A percentile compares a stretch with the other conserved stretches of the same genome.
These are phyloP conservation scores for Polychaeton citri DNA, from an alignment of 2,329 filamentous ascomycete species.

Conservation along the genomic window DNA sequence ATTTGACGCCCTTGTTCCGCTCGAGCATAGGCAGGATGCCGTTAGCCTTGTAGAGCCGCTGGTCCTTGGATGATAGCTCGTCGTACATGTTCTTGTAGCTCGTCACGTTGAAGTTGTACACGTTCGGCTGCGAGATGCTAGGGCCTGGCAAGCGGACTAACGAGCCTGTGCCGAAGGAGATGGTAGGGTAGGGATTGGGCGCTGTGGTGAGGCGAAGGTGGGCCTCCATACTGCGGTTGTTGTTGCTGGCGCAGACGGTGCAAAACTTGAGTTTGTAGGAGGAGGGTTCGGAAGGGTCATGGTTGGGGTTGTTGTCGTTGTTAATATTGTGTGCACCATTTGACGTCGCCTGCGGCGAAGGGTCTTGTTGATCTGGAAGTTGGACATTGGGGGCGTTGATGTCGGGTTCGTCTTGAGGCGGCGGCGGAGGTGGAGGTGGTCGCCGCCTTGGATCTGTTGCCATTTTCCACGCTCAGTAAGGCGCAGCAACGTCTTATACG, in stretches of 20 bases:
- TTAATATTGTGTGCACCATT: slow-evolving; percentile 25
- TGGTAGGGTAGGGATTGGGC: slow-evolving; percentile 64
- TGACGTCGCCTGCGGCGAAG: slow-evolving; percentile 11
- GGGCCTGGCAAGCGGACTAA: slow-evolving; percentile 87
- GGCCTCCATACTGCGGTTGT: slow-evolving; percentile 99
- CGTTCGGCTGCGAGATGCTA: slow-evolving; percentile 83
- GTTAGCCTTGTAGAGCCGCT: slow-evolving; percentile 76
- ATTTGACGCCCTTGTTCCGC: slow-evolving; percentile 83
- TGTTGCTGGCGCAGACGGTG: slow-evolving; percentile 97
- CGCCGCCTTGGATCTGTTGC: slow-evolving; percentile 26
- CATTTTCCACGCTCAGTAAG: slow-evolving; percentile 31
- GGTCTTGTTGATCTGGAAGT: slow-evolving; percentile 8
- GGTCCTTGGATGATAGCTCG: slow-evolving; percentile 76
- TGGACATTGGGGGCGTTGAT: slow-evolving; percentile 10
- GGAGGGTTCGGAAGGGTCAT: slow-evolving; percentile 22
- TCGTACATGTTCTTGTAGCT: slow-evolving; percentile 92
- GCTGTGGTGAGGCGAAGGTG: slow-evolving; percentile 81
- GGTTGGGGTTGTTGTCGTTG: slow-evolving; percentile 1
- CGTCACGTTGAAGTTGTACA: slow-evolving; percentile 95
- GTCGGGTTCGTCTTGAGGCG: slow-evolving; percentile 23
- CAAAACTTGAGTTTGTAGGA: slow-evolving; percentile 88
- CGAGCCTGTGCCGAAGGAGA: slow-evolving; percentile 93
- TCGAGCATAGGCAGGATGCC: slow-evolving; percentile 93
- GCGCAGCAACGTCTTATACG: too few relatives aligned
- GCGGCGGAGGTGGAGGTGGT: slow-evolving; percentile 26